Conservation (phyloP, 805 yeast species). For the Blastobotrys chiropterorum region DNA sequence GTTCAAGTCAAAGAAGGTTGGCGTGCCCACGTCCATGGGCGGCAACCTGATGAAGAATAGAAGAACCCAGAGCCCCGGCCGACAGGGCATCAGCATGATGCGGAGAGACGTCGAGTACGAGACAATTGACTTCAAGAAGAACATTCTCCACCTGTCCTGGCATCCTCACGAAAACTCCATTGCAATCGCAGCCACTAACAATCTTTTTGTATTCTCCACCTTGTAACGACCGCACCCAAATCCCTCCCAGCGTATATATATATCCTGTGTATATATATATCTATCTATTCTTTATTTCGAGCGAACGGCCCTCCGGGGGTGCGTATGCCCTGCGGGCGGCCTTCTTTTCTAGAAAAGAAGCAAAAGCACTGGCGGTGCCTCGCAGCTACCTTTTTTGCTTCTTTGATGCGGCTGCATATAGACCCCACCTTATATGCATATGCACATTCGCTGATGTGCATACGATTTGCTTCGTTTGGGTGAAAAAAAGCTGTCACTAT, state of each 20-base stretch:
- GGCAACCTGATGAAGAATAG: conserved; percentile 24
- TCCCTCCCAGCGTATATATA: neutral
- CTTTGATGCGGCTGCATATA: too few species aligned
- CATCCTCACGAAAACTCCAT: conserved; percentile 95
- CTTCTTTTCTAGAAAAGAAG: too few species aligned
- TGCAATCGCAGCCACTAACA: conserved; percentile 97
- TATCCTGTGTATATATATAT: conserved; percentile 3
- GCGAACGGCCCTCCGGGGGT: too few species aligned
- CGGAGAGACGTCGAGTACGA: conserved; percentile 58
- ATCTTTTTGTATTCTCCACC: conserved; percentile 40
- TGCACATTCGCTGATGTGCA: too few species aligned
- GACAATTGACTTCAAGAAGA: conserved; percentile 87
- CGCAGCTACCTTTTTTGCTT: too few species aligned
- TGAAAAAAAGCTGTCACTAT: too few species aligned
- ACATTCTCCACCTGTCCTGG: conserved; percentile 94
- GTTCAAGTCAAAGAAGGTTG: conserved; percentile 70
- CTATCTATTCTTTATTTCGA: conserved; percentile 7
- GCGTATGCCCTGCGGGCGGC: too few species aligned
- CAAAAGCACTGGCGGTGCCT: too few species aligned
- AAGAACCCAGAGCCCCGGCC: conserved; percentile 15
- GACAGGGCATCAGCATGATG: conserved; percentile 35
- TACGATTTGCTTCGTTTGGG: too few species aligned
- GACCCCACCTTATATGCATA: too few species aligned
- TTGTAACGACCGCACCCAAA: conserved; percentile 14
- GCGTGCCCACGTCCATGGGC: conserved; percentile 39